Evolutionary conservation across 805 yeast genomes (phyloP).

Genomic region (Saccharomycopsis guyanensis): DNA sequence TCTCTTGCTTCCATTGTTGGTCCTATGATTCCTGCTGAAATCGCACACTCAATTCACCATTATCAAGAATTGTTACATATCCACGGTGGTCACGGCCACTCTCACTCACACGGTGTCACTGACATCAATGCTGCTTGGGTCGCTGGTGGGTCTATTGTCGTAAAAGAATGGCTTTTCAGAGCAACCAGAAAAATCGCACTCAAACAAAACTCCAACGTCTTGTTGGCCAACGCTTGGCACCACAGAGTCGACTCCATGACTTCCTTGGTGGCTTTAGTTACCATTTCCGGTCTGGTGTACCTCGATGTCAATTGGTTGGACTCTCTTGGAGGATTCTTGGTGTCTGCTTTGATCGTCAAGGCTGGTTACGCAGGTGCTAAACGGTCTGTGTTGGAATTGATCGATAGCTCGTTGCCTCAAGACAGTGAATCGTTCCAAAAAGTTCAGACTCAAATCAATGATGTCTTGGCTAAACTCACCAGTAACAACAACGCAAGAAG

Average conservation of each 20-base stretch:
- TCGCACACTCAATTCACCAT: constrained; percentile 39
- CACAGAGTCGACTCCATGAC: constrained; percentile 93
- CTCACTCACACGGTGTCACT: constrained; percentile 34
- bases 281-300: constrained; percentile 79
- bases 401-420: constrained; percentile 60
- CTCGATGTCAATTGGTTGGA: constrained; percentile 79
- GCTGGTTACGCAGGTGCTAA: constrained; percentile 78
- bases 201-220: constrained; percentile 73
- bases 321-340: constrained; percentile 85
- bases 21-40: constrained; percentile 54
- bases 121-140: constrained; percentile 94
- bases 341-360: constrained; percentile 69
- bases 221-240: constrained; percentile 98
- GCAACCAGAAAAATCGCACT: constrained; percentile 78
- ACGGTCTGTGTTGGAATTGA: constrained; percentile 63
- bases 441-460: constrained; percentile 34
- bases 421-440: constrained; percentile 42
- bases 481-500: constrained; percentile 36
- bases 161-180: constrained; percentile 83
- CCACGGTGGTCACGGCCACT: constrained; percentile 31
- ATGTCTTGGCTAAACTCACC: constrained; percentile 28
- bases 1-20: constrained; percentile 63
- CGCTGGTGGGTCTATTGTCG: constrained; percentile 78
- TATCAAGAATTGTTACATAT: constrained; percentile 11
- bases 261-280: constrained; percentile 79